These are phyloP conservation scores for Cicer pinnatifidum DNA, from an alignment of 306 rosid genomes.

Conservation along the genomic window DNA sequence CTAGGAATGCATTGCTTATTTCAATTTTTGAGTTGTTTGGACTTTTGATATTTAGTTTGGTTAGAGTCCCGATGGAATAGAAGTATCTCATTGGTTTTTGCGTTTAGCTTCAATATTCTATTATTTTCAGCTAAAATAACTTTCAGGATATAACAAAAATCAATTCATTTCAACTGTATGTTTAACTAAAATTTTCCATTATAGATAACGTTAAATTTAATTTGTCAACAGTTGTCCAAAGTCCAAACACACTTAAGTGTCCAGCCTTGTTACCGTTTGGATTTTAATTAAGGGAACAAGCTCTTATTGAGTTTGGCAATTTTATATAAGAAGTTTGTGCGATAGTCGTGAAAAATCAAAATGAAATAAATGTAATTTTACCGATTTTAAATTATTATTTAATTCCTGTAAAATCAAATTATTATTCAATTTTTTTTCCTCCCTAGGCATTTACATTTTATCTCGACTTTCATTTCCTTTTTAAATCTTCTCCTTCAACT, in stretches of 20 bases:
- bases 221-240: neutral
- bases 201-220: neutral
- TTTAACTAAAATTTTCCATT: neutral
- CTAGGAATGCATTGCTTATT: constrained; percentile 15
- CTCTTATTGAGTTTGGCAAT: neutral
- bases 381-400: too few relatives aligned
- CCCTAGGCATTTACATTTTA: too few relatives aligned
- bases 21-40: neutral
- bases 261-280: neutral
- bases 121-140: neutral
- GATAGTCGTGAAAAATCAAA: neutral
- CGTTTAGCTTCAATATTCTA: neutral
- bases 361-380: neutral
- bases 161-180: neutral
- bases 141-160: neutral
- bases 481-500: too few relatives aligned
- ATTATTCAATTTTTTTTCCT: too few relatives aligned
- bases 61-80: too few relatives aligned
- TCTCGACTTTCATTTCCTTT: too few relatives aligned
- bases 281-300: neutral
- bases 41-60: too few relatives aligned
- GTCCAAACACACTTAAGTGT: neutral
- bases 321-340: neutral
- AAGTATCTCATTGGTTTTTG: neutral
- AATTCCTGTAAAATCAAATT: too few relatives aligned